phyloP scores from a whole-genome alignment of 768 basidiomycete genomes.

The Dacryopinax primogenitus region DNA sequence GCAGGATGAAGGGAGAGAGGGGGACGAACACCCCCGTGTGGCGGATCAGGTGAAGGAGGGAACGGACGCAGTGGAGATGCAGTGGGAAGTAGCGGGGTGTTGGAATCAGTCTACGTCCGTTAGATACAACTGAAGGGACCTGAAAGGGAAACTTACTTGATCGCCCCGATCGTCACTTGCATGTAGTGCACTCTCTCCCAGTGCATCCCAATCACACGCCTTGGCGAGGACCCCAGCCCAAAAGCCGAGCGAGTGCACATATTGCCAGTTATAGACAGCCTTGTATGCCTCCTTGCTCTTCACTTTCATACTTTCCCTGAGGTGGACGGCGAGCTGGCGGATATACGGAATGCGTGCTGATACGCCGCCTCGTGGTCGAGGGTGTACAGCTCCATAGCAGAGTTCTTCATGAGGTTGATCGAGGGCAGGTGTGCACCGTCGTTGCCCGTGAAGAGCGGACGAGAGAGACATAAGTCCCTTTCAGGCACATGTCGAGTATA shows the following conservation, averaged over 20 bases:
- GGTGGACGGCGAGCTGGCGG: conserved; percentile 82
- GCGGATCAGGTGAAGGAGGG: conserved; percentile 69
- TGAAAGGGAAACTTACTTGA: conserved; percentile 48
- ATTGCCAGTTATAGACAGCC: conserved; percentile 99
- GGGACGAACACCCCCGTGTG: conserved; percentile 82
- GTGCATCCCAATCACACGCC: conserved; percentile 53
- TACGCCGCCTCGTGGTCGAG: conserved; percentile 62
- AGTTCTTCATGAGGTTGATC: conserved; percentile 95
- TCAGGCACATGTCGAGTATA: conserved; percentile 72
- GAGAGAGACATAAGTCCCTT: conserved; percentile 82
- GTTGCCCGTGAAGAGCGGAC: conserved; percentile 76
- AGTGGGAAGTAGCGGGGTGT: conserved; percentile 88
- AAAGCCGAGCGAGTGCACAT: conserved; percentile 88
- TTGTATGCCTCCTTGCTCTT: conserved; percentile 86
- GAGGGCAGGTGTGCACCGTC: conserved; percentile 77
- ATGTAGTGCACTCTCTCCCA: conserved; percentile 63
- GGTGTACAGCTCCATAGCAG: conserved; percentile 83
- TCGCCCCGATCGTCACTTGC: conserved; percentile 86
- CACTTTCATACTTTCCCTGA: conserved; percentile 82
- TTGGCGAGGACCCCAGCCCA: conserved; percentile 82
- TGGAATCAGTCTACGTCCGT: conserved; percentile 56
- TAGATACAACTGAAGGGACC: background rate
- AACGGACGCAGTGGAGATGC: conserved; percentile 82
- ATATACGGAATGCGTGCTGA: conserved; percentile 93
- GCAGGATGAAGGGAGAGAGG: conserved; percentile 71